A percentile compares a stretch with the other conserved stretches of the same genome.
phyloP scores from a whole-genome alignment of 2,329 filamentous ascomycete species.

The Cephalotrichum gorgonifer region DNA sequence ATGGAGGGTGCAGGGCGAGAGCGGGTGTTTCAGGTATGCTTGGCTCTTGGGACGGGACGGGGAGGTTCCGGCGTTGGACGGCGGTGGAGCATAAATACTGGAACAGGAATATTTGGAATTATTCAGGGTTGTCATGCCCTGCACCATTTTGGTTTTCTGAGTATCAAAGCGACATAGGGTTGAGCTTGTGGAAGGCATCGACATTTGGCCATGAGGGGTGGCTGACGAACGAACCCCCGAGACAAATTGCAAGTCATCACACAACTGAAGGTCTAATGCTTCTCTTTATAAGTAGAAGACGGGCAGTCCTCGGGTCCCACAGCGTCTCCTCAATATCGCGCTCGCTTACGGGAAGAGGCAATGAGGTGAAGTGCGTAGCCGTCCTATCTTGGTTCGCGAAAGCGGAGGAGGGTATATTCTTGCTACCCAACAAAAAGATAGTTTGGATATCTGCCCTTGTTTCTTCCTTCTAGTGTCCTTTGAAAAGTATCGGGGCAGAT shows the following conservation, averaged over 20 bases:
- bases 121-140: neutral
- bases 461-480: neutral
- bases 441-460: neutral
- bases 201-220: neutral
- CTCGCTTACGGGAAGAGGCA: neutral
- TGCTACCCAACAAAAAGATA: too few species aligned
- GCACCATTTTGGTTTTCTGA: neutral
- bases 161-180: too few species aligned
- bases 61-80: neutral
- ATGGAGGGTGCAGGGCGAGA: neutral
- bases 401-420: too few species aligned
- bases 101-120: too few species aligned
- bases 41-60: neutral
- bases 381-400: too few species aligned
- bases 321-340: neutral
- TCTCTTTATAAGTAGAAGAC: too few species aligned
- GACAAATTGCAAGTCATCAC: too few species aligned
- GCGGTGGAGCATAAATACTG: neutral
- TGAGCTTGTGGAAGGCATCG: neutral
- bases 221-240: neutral
- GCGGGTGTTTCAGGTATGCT: conserved; percentile 2
- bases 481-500: neutral
- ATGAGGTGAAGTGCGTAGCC: neutral
- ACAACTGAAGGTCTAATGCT: neutral
- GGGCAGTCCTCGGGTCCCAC: neutral